phyloP scores from a whole-genome alignment of 768 basidiomycete species.

The Naganishia randhawae region DNA sequence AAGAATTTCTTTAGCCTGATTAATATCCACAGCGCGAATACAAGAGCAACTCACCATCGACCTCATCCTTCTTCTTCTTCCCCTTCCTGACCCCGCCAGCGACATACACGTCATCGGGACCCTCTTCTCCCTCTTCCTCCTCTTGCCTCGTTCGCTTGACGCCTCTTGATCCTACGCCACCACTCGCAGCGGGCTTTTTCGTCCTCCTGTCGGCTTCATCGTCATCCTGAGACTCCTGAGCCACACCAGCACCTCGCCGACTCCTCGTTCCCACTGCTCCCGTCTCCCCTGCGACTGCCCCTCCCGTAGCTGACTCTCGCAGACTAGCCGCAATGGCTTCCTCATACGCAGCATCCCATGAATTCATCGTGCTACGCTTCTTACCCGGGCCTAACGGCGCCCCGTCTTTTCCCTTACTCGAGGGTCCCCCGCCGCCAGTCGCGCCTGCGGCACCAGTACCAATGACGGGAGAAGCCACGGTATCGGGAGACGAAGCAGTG shows the following conservation, averaged over 20 bases:
- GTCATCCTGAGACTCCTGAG: slow-evolving; percentile 32
- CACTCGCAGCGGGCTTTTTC: slow-evolving; percentile 42
- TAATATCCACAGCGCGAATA: not conserved
- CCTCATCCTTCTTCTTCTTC: slow-evolving; percentile 54
- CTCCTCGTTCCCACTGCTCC: slow-evolving; percentile 31
- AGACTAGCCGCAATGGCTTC: slow-evolving; percentile 59
- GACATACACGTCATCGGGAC: slow-evolving; percentile 53
- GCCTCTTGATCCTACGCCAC: slow-evolving; percentile 36
- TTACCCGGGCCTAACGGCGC: slow-evolving; percentile 55
- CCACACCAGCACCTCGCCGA: slow-evolving; percentile 29
- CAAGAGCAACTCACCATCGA: slow-evolving; percentile 31
- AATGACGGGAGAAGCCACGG: not conserved
- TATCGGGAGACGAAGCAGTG: not conserved
- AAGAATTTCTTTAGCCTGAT: not conserved
- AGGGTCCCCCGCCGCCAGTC: not conserved
- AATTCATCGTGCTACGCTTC: slow-evolving; percentile 95
- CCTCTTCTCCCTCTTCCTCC: slow-evolving; percentile 36
- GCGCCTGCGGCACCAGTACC: not conserved
- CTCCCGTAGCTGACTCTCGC: slow-evolving; percentile 16
- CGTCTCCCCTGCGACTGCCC: slow-evolving; percentile 34
- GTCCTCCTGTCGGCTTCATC: slow-evolving; percentile 49
- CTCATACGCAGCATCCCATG: slow-evolving; percentile 83
- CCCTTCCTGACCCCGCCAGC: slow-evolving; percentile 52
- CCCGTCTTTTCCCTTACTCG: slow-evolving; percentile 3
- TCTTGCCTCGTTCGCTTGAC: slow-evolving; percentile 52